Conservation (phyloP, 1,284 basidiomycete genomes). For the Phylloboletellus chloephorus region DNA sequence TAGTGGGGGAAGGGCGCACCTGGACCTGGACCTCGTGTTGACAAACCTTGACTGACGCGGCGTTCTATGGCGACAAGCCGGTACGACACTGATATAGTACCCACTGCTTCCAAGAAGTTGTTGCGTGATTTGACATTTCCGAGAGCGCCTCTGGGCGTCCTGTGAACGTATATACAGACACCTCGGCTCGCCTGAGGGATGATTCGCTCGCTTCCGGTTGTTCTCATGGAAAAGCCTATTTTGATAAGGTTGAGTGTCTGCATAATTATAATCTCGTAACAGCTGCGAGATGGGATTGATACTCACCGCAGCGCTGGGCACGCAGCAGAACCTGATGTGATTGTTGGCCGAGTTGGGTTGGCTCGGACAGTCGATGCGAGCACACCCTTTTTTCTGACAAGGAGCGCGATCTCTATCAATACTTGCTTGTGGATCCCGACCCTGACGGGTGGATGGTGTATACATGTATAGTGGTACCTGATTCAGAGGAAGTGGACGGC, state of each 20-base stretch:
- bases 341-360: conserved; percentile 9
- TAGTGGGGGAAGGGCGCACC: conserved; percentile 28
- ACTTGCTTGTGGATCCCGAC: conserved; percentile 5
- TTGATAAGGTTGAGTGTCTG: conserved; percentile 7
- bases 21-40: conserved; percentile 31
- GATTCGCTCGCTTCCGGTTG: conserved; percentile 12
- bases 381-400: conserved; percentile 9
- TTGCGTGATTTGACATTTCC: conserved; percentile 26
- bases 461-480: conserved; percentile 26
- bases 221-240: conserved; percentile 20
- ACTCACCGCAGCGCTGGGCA: conserved; percentile 17
- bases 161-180: conserved; percentile 6
- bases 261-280: conserved; percentile 21
- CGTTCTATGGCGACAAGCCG: conserved; percentile 27
- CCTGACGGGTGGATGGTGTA: conserved; percentile 18
- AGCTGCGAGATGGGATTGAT: conserved; percentile 12
- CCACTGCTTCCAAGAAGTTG: conserved; percentile 24
- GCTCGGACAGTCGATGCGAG: conserved; percentile 15
- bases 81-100: conserved; percentile 24
- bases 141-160: conserved; percentile 12
- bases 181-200: conserved; percentile 8
- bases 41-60: conserved; percentile 33
- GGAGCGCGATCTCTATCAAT: conserved; percentile 12
- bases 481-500: conserved; percentile 18
- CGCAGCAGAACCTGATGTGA: conserved; percentile 15